phyloP scores from a whole-genome alignment of 2,329 filamentous ascomycete species.

The Cladosporium sp. region DNA sequence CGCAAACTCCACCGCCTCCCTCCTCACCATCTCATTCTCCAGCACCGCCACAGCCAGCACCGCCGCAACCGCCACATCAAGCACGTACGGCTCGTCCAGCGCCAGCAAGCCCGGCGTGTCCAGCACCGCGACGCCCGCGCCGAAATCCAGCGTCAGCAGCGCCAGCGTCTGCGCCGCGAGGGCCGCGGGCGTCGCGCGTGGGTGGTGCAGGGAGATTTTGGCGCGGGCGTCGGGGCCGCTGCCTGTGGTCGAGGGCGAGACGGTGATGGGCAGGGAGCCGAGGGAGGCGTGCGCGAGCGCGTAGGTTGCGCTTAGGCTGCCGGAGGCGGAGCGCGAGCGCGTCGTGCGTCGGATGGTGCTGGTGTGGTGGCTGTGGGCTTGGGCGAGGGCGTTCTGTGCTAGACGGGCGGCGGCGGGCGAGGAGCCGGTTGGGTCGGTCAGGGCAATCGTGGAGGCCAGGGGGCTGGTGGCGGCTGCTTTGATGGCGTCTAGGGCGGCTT shows the following conservation, averaged over 20 bases:
- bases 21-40: slow-evolving; percentile 31
- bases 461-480: slow-evolving; percentile 41
- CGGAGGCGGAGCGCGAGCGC: slow-evolving; percentile 22
- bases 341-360: slow-evolving; percentile 62
- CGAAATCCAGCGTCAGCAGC: slow-evolving; percentile 41
- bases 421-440: slow-evolving; percentile 61
- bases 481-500: slow-evolving; percentile 41
- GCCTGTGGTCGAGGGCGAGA: slow-evolving; percentile 17
- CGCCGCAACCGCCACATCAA: slow-evolving; percentile 39
- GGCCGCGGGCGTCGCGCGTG: slow-evolving; percentile 35
- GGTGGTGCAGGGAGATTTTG: slow-evolving; percentile 32
- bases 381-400: slow-evolving; percentile 50
- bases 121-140: slow-evolving; percentile 35
- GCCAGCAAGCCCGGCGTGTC: slow-evolving; percentile 39
- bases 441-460: slow-evolving; percentile 47
- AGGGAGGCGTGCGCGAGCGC: slow-evolving; percentile 41
- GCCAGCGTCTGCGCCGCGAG: slow-evolving; percentile 34
- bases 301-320: slow-evolving; percentile 33
- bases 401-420: slow-evolving; percentile 57
- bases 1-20: slow-evolving; percentile 26
- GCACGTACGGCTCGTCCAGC: slow-evolving; percentile 40
- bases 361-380: slow-evolving; percentile 61
- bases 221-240: slow-evolving; percentile 17
- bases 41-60: slow-evolving; percentile 41
- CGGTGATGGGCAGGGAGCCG: slow-evolving; percentile 37